Base-by-base conservation (phyloP, 1,139 yeast genomes). In the Insectozyma bohioensis region DNA sequence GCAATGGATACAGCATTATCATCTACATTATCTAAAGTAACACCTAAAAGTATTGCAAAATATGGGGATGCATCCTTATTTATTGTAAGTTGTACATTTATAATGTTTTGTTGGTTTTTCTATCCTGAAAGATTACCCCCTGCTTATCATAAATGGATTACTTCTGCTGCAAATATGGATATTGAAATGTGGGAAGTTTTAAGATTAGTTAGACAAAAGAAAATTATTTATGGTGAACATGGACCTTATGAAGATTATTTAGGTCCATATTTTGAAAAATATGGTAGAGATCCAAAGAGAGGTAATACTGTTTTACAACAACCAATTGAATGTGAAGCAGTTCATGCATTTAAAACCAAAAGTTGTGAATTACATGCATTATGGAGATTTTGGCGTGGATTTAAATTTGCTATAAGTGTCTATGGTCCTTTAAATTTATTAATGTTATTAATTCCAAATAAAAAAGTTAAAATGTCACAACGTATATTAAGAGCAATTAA, bases 91-190 rank as follows among this genome's bases (percentile, higher is more conserved):
- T 50, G 62, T 41, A 37, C 56, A 9, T 48, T 54, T 13, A 61
- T 63, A 26, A 63, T 63, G 69, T 61, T 47, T 39, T 43, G 61
- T 18, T 63, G 69, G 69, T 62, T 63, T 41, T 62, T 40, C 39
- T 34, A 48, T 27, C 67, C 66, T 2, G 45, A 52, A 6, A 43
- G 46, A 12, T 46, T 63, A 16, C 68, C 68, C 11, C 67, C 67
- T 1, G 56, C 63, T n/a, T 63, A 63, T 37, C 45, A 58, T 19
- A 54, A 56, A 33, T 63, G 69, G 69, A 62, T 63, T 38, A 62
- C 69, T 4, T 54, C 63, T n/a, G 69, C 69, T 12, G 69, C 69
- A 6, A 57, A 58, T 37, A 62, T 63, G 69, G 69, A 63, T 40
- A 46, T 47, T 15, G 67, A 59, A 29, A 35, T 63, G 9, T 38